Evolutionary conservation across 306 rosid species (phyloP).

Genomic region (Pyrus pyrifolia): DNA sequence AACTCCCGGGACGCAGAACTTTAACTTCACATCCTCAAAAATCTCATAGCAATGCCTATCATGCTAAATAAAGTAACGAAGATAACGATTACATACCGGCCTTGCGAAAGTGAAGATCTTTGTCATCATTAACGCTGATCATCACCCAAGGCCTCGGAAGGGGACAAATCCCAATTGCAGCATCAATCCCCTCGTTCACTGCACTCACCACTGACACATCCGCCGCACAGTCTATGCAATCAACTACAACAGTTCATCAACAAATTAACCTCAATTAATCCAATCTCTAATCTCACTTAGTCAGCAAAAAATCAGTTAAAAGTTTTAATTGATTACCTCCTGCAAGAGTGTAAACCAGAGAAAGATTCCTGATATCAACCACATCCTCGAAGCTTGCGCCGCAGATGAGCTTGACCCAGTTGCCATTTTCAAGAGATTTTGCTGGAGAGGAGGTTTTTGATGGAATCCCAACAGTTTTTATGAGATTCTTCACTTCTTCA

Average conservation of each 20-base stretch:
- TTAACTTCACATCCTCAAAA: neutral
- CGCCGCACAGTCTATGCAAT: constrained; percentile 97
- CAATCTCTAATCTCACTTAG: neutral
- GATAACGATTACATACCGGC: constrained; percentile 42
- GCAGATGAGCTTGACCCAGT: constrained; percentile 66
- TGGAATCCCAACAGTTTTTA: constrained; percentile 30
- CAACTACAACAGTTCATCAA: constrained; percentile 50
- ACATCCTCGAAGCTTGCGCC: constrained; percentile 94
- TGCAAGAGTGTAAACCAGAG: constrained; percentile 89
- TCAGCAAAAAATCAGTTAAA: neutral
- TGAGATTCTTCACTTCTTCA: constrained; percentile 33
- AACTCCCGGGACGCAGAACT: neutral
- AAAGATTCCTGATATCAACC: constrained; percentile 81
- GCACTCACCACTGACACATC: constrained; percentile 80
- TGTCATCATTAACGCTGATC: constrained; percentile 85
- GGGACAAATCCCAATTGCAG: constrained; percentile 43
- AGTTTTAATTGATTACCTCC: constrained; percentile 44
- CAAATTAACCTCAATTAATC: neutral
- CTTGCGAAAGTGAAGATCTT: constrained; percentile 92
- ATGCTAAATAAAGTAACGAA: constrained; percentile 1
- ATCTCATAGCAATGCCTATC: neutral
- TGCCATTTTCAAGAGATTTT: constrained; percentile 41
- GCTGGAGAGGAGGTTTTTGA: constrained; percentile 41
- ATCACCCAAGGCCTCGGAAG: constrained; percentile 78
- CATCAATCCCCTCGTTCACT: constrained; percentile 85